Evolutionary conservation across 1,139 yeast genomes (phyloP).

Genomic region (Yamadazyma taylorii): DNA sequence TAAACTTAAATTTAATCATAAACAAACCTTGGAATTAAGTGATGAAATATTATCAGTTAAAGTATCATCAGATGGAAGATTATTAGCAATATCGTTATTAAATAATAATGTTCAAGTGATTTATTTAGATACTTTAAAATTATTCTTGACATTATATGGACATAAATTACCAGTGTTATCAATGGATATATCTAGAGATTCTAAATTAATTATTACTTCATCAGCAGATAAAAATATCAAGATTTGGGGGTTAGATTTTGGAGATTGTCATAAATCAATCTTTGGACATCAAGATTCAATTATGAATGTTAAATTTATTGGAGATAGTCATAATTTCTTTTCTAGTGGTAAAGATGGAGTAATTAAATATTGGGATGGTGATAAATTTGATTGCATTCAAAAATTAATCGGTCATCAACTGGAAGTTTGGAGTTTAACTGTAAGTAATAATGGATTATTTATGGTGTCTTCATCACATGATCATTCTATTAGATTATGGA

Average conservation of each 20-base stretch:
- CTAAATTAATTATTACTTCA: slow-evolving; percentile 83
- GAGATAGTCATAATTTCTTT: slow-evolving; percentile 83
- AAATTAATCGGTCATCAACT: slow-evolving; percentile 84
- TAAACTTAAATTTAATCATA: slow-evolving; percentile 63
- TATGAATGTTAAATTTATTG: slow-evolving; percentile 82
- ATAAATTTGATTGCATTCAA: slow-evolving; percentile 91
- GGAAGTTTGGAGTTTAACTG: slow-evolving; percentile 89
- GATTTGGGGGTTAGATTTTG: slow-evolving; percentile 98
- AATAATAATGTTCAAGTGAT: slow-evolving; percentile 95
- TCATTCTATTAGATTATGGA: slow-evolving; percentile 89
- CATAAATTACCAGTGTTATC: slow-evolving; percentile 93
- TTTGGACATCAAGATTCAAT: slow-evolving; percentile 97
- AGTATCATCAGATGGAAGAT: slow-evolving; percentile 79
- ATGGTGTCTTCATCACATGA: slow-evolving; percentile 92
- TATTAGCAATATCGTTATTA: slow-evolving; percentile 78
- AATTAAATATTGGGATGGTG: slow-evolving; percentile 97
- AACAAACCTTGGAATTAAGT: slow-evolving; percentile 76
- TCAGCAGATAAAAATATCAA: slow-evolving; percentile 97
- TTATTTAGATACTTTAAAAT: slow-evolving; percentile 80
- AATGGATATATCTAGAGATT: slow-evolving; percentile 85
- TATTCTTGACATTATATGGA: slow-evolving; percentile 87
- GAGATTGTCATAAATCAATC: slow-evolving; percentile 95
- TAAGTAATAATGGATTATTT: slow-evolving; percentile 69
- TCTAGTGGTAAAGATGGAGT: slow-evolving; percentile 88
- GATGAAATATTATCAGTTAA: slow-evolving; percentile 84